Conservation (phyloP, 1,284 basidiomycete species). For the Leccinum pallidistipes region DNA sequence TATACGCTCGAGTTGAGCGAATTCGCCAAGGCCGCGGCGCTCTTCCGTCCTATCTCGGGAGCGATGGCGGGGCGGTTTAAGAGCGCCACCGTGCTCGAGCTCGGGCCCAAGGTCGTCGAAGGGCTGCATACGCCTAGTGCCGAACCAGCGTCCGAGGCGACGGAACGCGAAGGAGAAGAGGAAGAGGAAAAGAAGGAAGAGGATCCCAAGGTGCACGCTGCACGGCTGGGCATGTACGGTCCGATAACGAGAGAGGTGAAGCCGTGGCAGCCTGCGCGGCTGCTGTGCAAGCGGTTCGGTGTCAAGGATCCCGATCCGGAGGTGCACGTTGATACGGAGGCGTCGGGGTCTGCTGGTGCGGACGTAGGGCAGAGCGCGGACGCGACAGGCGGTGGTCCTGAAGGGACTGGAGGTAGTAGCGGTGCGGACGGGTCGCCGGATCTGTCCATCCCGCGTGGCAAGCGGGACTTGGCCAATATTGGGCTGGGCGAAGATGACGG, state of each 20-base stretch:
- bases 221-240: conserved; percentile 85
- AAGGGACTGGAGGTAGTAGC: conserved; percentile 5
- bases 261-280: conserved; percentile 75
- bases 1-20: conserved; percentile 84
- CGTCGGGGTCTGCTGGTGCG: conserved; percentile 24
- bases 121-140: conserved; percentile 70
- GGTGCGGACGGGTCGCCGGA: conserved; percentile 14
- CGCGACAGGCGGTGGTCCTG: conserved; percentile 17
- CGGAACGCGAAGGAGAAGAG: conserved; percentile 38
- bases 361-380: conserved; percentile 13
- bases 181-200: conserved; percentile 52
- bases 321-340: conserved; percentile 23
- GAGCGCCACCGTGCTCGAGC: conserved; percentile 64
- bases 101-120: conserved; percentile 61
- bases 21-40: conserved; percentile 82
- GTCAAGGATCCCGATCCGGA: conserved; percentile 70
- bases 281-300: conserved; percentile 94
- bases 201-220: conserved; percentile 80
- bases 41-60: conserved; percentile 91
- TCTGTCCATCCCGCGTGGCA: conserved; percentile 28
- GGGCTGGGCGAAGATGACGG: conserved; percentile 87
- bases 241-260: conserved; percentile 74
- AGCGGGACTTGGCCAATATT: conserved; percentile 69
- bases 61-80: conserved; percentile 95
- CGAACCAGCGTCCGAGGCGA: conserved; percentile 34